phyloP scores from a whole-genome alignment of 2,329 filamentous ascomycete species.

The Cercospora sesami region DNA sequence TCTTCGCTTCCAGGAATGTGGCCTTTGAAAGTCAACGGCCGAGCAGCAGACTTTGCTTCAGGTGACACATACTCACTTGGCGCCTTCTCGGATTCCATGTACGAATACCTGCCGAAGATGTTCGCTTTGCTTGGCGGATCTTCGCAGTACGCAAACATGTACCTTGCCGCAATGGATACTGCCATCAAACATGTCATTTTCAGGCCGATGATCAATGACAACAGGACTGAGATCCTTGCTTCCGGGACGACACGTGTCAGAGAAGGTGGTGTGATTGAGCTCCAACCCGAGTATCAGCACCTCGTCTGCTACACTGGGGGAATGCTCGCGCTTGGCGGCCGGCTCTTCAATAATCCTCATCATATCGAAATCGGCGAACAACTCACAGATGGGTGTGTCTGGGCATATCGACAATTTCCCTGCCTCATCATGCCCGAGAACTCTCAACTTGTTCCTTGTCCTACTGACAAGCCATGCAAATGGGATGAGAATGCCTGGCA shows the following conservation, averaged over 20 bases:
- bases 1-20: constrained; percentile 64
- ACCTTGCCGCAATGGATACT: constrained; percentile 49
- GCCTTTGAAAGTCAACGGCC: constrained; percentile 56
- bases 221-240: constrained; percentile 47
- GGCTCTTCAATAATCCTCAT: constrained; percentile 56
- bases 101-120: constrained; percentile 40
- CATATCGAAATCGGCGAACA: constrained; percentile 59
- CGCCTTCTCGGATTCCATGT: constrained; percentile 40
- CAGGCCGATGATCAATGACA: constrained; percentile 47
- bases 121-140: constrained; percentile 34
- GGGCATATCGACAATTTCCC: constrained; percentile 58
- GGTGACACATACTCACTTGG: constrained; percentile 36
- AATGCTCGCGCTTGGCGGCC: constrained; percentile 67
- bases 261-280: constrained; percentile 26
- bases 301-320: constrained; percentile 70
- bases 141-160: constrained; percentile 47
- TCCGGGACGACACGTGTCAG: constrained; percentile 47
- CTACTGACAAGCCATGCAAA: constrained; percentile 43
- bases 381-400: constrained; percentile 64
- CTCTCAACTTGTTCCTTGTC: constrained; percentile 53
- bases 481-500: constrained; percentile 51
- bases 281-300: constrained; percentile 55
- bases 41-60: constrained; percentile 38
- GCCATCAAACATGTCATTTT: constrained; percentile 49
- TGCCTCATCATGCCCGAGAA: constrained; percentile 64